These are phyloP conservation scores for Strigomonas culicis DNA, from an alignment of 208 protist genomes.

Conservation along the genomic window DNA sequence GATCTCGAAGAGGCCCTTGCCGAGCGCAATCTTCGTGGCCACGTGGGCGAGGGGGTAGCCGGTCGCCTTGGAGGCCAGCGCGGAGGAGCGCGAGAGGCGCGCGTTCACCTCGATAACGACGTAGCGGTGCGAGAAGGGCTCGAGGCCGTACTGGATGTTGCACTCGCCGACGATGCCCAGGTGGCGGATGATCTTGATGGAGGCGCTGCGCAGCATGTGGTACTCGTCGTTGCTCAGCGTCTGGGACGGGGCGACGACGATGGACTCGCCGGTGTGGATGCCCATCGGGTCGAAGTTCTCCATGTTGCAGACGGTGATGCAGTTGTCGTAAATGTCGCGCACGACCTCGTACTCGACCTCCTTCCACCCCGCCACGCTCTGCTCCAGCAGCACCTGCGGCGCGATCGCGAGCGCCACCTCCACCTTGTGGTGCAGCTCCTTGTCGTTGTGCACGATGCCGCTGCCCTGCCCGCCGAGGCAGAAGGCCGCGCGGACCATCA, in stretches of 20 bases:
- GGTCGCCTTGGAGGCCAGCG: conserved; percentile 98
- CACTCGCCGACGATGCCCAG: conserved; percentile 98
- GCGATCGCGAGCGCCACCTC: conserved; percentile 83
- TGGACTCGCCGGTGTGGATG: conserved; percentile 98
- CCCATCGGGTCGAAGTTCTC: conserved; percentile 98
- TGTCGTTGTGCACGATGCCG: conserved; percentile 93
- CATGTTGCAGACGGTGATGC: conserved; percentile 99
- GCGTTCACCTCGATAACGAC: conserved; percentile 99
- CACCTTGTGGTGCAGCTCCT: conserved; percentile 76
- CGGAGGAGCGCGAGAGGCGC: conserved; percentile 95
- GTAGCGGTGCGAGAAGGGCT: conserved; percentile 96
- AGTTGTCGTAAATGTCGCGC: conserved; percentile 98
- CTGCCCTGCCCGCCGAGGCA: conserved; percentile 98
- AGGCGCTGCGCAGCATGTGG: conserved; percentile 96
- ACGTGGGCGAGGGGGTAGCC: conserved; percentile 99
- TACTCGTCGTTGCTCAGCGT: conserved; percentile 97
- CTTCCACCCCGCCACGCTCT: conserved; percentile 99
- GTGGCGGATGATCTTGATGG: conserved; percentile 96
- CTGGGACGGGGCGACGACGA: conserved; percentile 98
- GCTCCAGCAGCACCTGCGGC: conserved; percentile 96
- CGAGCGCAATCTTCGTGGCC: conserved; percentile 96
- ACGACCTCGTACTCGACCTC: conserved; percentile 99
- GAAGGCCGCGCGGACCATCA: conserved; percentile 98
- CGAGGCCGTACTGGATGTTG: conserved; percentile 99
- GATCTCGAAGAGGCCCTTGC: conserved; percentile 92